Conservation (phyloP, 495 filamentous ascomycete species). For the Lentithecium fluviatile region DNA sequence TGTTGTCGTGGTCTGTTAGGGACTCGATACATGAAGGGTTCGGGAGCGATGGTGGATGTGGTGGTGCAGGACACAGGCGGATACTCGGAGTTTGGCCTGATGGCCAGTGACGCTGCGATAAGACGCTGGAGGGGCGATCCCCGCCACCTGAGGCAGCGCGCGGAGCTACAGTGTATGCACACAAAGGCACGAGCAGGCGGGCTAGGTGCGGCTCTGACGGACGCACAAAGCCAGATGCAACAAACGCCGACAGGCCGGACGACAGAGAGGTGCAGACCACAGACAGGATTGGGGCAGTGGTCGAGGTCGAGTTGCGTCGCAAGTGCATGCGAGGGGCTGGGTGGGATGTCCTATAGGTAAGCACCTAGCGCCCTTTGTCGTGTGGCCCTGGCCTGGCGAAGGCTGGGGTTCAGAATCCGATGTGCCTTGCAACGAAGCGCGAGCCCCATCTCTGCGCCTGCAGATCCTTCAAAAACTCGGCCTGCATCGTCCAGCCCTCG, state of each 20-base stretch:
- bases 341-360: background rate
- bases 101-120: constrained; percentile 35
- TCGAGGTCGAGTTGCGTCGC: constrained; percentile 27
- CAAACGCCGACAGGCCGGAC: constrained; percentile 11
- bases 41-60: constrained; percentile 5
- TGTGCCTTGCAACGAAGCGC: constrained; percentile 30
- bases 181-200: constrained; percentile 30
- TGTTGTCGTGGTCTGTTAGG: constrained; percentile 10
- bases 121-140: constrained; percentile 36
- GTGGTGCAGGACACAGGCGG: constrained; percentile 15
- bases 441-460: constrained; percentile 16
- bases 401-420: constrained; percentile 23
- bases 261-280: constrained; percentile 17
- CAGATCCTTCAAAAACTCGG: constrained; percentile 14
- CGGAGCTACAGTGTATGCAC: constrained; percentile 13
- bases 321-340: constrained; percentile 32
- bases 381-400: constrained; percentile 19
- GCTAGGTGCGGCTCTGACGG: constrained; percentile 28
- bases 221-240: constrained; percentile 23
- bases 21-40: background rate
- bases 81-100: constrained; percentile 28
- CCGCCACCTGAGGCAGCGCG: constrained; percentile 29
- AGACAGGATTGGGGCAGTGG: constrained; percentile 21
- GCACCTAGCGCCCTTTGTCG: constrained; percentile 17
- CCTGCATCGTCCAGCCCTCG: background rate